phyloP scores from a whole-genome alignment of 2,329 filamentous ascomycete genomes.

The Nemania serpens region DNA sequence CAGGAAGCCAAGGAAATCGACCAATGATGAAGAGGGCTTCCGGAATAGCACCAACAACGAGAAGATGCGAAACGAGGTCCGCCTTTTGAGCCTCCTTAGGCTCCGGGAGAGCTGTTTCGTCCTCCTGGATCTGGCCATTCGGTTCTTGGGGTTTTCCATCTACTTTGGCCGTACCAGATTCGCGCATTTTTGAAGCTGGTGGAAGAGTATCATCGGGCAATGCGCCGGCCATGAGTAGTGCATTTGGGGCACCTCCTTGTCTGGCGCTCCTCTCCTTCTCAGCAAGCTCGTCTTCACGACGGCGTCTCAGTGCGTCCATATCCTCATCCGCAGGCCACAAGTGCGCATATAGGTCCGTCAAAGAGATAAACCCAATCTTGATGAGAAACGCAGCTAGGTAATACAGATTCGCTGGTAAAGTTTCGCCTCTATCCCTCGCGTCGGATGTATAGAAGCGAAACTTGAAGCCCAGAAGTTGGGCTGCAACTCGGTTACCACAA shows the following conservation, averaged over 20 bases:
- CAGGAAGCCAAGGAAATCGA: constrained; percentile 88
- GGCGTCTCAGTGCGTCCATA: constrained; percentile 75
- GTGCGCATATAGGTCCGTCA: constrained; percentile 89
- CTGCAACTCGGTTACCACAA: constrained; percentile 85
- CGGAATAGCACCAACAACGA: constrained; percentile 89
- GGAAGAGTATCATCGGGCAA: constrained; percentile 79
- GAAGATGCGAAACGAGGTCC: constrained; percentile 77
- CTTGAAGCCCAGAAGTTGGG: constrained; percentile 96
- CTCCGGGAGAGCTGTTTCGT: constrained; percentile 64
- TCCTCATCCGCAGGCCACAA: constrained; percentile 82
- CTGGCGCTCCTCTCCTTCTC: constrained; percentile 75
- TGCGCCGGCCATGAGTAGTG: constrained; percentile 83
- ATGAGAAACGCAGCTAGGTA: constrained; percentile 90
- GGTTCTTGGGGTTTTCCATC: constrained; percentile 57
- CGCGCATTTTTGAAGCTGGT: constrained; percentile 55
- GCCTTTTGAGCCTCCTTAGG: constrained; percentile 84
- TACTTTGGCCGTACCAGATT: constrained; percentile 53
- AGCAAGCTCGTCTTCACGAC: constrained; percentile 74
- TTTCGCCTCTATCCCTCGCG: constrained; percentile 73
- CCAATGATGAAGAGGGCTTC: constrained; percentile 92
- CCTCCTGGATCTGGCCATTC: constrained; percentile 50
- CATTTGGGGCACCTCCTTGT: constrained; percentile 77
- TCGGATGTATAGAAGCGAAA: constrained; percentile 90
- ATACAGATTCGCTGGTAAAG: constrained; percentile 88
- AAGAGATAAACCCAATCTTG: constrained; percentile 95